Percentiles rank a stretch among this genome's conserved stretches.
Conservation (phyloP, 805 yeast species). For the Hanseniaspora mollemarum region DNA sequence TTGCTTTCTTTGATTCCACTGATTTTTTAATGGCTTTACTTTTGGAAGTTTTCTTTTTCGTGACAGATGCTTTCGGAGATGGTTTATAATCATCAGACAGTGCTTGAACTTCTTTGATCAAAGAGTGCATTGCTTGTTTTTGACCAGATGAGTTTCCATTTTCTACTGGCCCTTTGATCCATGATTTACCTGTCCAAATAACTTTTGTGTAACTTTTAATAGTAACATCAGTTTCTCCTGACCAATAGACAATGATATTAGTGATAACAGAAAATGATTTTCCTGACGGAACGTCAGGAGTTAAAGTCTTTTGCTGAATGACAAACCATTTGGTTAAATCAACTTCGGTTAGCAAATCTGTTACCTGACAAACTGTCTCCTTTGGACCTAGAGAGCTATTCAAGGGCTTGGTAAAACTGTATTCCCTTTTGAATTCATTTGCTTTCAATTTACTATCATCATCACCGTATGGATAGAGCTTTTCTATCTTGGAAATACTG, state of each 20-base stretch:
- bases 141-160: constrained; percentile 69
- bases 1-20: too few species aligned
- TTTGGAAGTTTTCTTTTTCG: too few species aligned
- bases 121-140: constrained; percentile 40
- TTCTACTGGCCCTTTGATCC: constrained; percentile 68
- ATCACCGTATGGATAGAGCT: constrained; percentile 44
- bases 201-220: constrained; percentile 47
- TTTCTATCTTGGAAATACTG: constrained; percentile 42
- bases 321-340: constrained; percentile 36
- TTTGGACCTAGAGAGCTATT: constrained; percentile 60
- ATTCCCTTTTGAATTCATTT: constrained; percentile 35
- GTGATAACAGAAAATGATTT: constrained; percentile 53
- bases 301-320: constrained; percentile 43
- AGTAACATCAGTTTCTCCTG: constrained; percentile 37
- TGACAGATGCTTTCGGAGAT: not conserved
- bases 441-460: constrained; percentile 41
- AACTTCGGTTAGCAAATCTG: constrained; percentile 41
- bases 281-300: constrained; percentile 73
- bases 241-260: constrained; percentile 53
- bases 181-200: constrained; percentile 63
- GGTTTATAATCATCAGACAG: not conserved
- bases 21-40: not conserved
- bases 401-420: constrained; percentile 48
- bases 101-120: constrained; percentile 34
- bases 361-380: constrained; percentile 52